Conservation (phyloP, 1,139 yeast species). For the Pneumocystis canis region DNA sequence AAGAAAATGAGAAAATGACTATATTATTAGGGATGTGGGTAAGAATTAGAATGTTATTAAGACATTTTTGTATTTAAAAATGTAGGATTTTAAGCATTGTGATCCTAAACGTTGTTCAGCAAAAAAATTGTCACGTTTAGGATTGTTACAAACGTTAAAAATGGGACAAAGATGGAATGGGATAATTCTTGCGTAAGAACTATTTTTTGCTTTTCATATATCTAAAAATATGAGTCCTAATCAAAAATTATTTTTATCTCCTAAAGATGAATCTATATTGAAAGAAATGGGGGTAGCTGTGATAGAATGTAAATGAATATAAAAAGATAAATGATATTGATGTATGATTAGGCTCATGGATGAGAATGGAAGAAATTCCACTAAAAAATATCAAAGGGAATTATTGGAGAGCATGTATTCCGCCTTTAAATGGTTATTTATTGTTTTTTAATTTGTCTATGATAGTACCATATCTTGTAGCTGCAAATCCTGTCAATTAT, state of each 20-base stretch:
- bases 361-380: slow-evolving; percentile 88
- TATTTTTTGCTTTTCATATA: not conserved
- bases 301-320: slow-evolving; percentile 49
- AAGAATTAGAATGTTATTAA: too few species aligned
- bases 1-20: not conserved
- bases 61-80: slow-evolving; percentile 4
- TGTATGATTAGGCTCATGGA: slow-evolving; percentile 51
- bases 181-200: slow-evolving; percentile 50
- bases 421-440: not conserved
- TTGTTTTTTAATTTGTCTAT: not conserved
- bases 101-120: slow-evolving; percentile 98
- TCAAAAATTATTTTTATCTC: slow-evolving; percentile 83
- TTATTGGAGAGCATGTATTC: slow-evolving; percentile 47
- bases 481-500: slow-evolving; percentile 93
- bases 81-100: slow-evolving; percentile 81
- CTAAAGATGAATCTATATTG: slow-evolving; percentile 65
- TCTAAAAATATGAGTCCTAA: slow-evolving; percentile 39
- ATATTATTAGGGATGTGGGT: not conserved
- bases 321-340: not conserved
- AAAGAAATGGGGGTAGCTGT: slow-evolving; percentile 83
- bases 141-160: slow-evolving; percentile 60
- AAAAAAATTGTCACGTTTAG: slow-evolving; percentile 77
- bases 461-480: slow-evolving; percentile 72
- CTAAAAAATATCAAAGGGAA: slow-evolving; percentile 83
- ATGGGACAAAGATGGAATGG: slow-evolving; percentile 90